These are phyloP conservation scores for Acanthamoeba sp. DNA, from an alignment of 208 protist genomes.

Conservation along the genomic window DNA sequence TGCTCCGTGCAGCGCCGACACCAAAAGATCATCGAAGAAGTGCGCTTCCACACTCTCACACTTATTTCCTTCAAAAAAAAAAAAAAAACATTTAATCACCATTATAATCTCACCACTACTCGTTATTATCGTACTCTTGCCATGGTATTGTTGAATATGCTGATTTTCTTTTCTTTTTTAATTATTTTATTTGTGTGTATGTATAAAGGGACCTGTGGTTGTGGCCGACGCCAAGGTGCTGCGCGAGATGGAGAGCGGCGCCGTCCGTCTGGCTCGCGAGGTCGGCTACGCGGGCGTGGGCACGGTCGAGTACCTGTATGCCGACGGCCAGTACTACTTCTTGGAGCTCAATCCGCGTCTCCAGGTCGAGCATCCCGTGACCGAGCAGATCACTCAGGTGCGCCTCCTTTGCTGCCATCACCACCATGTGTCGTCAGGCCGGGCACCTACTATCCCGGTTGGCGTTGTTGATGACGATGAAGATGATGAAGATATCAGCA, in stretches of 20 bases:
- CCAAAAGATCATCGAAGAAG: constrained; percentile 87
- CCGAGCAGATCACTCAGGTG: constrained; percentile 96
- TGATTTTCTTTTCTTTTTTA: constrained; percentile 70
- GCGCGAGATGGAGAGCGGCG: constrained; percentile 94
- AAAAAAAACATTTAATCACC: no score
- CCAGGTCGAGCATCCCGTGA: constrained; percentile 98
- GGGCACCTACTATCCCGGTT: no score
- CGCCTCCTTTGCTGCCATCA: background rate
- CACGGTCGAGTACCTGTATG: constrained; percentile 98
- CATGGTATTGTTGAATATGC: no score
- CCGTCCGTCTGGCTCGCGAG: constrained; percentile 94
- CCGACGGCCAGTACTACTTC: constrained; percentile 96
- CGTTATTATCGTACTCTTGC: no score
- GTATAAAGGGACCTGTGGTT: constrained; percentile 93
- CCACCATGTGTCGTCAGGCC: no score
- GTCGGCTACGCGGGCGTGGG: constrained; percentile 96
- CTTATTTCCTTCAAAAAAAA: no score
- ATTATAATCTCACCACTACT: no score
- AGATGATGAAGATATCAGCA: no score
- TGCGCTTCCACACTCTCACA: background rate
- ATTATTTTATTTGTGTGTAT: background rate
- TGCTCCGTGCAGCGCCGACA: constrained; percentile 98
- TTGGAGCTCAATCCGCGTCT: constrained; percentile 98
- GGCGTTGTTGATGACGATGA: no score
- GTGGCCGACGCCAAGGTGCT: constrained; percentile 91